Base-by-base conservation (phyloP, 2,329 filamentous ascomycete genomes). In the Stemphylium lycopersici region DNA sequence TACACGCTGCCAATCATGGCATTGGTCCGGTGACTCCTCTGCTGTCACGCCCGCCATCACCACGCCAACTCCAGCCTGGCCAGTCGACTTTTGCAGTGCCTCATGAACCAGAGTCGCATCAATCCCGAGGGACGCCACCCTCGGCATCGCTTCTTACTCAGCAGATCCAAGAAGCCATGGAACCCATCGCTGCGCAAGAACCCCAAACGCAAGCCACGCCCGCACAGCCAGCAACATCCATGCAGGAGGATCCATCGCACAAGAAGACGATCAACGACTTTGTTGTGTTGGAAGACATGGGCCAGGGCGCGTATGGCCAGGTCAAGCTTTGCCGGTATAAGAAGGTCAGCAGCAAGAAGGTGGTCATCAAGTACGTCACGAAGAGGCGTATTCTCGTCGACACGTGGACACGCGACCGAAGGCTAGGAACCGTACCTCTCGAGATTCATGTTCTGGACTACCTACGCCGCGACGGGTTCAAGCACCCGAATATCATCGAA, bases 361-460 rank as follows among this genome's bases (percentile, higher is more conserved):
- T 96, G 59, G 93, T 99, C 16, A 84, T 99, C 70, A 99, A 99
- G 75, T 99, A 96, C 73, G 95, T 99, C 44, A 98, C 95, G 4
- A 99, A 99, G 78, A 87, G 90, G 55, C 90, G 93, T 39, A 99
- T 99, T 73, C 83, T 99, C 12, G 93, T 99, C 58, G 95, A 99
- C 77, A 99, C 95, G 0, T 99, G 95, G 95, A 98, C 93, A 29
- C 87, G 95, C 52, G 95, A 99, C 77, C 87, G 95, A 40, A 87
- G 90, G 49, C 83, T 99, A 11, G 95, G 95, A 13, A 99, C 95
- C 0, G 95, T 99, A 0, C 95, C 95, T 1, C 81, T 99, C 55
- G 95, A 99, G 75, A 98, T 99, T 59, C 95, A 99, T 68, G 95
- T 99, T 32, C 81, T 99, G 13, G 92, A 99, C 75, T 99, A 93